Percentiles rank a stretch among this genome's conserved stretches.
Conservation (phyloP, 73 alveolate genomes). For the Durusdinium trenchii region DNA sequence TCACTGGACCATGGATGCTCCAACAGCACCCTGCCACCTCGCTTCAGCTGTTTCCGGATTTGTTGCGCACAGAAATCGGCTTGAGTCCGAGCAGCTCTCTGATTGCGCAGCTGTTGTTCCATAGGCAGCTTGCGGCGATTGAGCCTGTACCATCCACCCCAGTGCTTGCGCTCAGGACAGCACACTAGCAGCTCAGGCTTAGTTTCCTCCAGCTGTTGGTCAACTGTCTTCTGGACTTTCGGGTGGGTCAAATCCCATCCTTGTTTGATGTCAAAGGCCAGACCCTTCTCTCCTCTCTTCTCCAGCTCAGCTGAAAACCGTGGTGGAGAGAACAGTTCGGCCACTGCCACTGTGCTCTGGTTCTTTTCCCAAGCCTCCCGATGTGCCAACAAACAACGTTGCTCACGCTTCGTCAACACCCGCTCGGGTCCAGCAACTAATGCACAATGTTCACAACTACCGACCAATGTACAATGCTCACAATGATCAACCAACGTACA, state of each 20-base stretch:
- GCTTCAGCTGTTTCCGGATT: background rate
- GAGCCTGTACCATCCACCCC: slow-evolving; percentile 20
- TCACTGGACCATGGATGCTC: background rate
- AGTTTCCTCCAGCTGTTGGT: background rate
- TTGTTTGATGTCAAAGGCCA: background rate
- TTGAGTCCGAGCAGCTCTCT: background rate
- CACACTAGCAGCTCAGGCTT: background rate
- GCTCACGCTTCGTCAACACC: too few species aligned
- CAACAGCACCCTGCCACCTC: slow-evolving; percentile 8
- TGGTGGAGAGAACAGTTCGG: slow-evolving; percentile 37
- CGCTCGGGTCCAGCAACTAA: background rate
- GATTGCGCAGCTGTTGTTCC: background rate
- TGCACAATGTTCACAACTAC: too few species aligned
- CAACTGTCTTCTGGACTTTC: background rate
- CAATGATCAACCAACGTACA: too few species aligned
- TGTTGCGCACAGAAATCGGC: slow-evolving; percentile 9
- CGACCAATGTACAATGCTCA: too few species aligned
- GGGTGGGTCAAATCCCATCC: too few species aligned
- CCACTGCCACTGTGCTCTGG: background rate
- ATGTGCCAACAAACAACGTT: background rate
- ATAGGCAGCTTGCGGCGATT: background rate
- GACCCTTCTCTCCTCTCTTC: background rate
- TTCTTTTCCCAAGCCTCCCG: background rate
- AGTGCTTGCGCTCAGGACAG: background rate
- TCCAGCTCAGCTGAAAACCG: background rate